Evolutionary conservation across 2,329 filamentous ascomycete genomes (phyloP).

Genomic region (Arthrobotrys sphaeroides): DNA sequence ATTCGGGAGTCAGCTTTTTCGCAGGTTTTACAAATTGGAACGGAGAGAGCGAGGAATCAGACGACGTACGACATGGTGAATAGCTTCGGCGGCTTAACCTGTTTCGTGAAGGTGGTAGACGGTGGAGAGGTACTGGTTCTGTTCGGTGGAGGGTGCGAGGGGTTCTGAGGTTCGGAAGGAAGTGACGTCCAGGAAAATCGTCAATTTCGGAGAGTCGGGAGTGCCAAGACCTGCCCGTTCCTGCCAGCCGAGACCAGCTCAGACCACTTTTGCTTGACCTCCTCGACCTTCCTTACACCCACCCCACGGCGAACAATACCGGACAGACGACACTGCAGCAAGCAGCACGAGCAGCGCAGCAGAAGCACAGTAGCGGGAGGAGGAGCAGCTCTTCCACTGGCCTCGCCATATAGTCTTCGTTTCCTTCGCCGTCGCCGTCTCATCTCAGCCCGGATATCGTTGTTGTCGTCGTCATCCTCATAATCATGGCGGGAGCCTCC

Average conservation of each 20-base stretch:
- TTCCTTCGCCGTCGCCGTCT: slow-evolving; percentile 25
- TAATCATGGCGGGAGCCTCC: slow-evolving; percentile 46
- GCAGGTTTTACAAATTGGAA: slow-evolving; percentile 12
- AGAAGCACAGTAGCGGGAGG: neutral
- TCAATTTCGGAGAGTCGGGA: slow-evolving; percentile 47
- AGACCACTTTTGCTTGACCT: slow-evolving; percentile 50
- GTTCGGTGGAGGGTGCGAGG: slow-evolving; percentile 12
- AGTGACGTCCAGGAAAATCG: slow-evolving; percentile 45
- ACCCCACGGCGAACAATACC: slow-evolving; percentile 4
- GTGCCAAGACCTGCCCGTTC: slow-evolving; percentile 45
- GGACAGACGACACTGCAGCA: neutral
- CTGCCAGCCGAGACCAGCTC: slow-evolving; percentile 29
- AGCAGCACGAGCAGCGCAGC: neutral
- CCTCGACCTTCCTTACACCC: slow-evolving; percentile 14
- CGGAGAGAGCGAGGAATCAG: neutral
- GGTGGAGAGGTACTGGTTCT: neutral
- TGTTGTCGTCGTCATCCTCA: neutral
- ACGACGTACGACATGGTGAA: slow-evolving; percentile 52
- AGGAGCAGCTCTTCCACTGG: neutral
- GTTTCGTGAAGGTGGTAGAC: slow-evolving; percentile 15
- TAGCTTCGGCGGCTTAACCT: slow-evolving; percentile 15
- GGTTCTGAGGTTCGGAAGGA: slow-evolving; percentile 40
- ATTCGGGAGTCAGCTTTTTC: slow-evolving; percentile 47
- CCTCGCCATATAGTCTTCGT: slow-evolving; percentile 6
- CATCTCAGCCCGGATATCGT: neutral